These are phyloP conservation scores for Pleurotus salmoneostramineus DNA, from an alignment of 768 basidiomycete genomes.

Conservation along the genomic window DNA sequence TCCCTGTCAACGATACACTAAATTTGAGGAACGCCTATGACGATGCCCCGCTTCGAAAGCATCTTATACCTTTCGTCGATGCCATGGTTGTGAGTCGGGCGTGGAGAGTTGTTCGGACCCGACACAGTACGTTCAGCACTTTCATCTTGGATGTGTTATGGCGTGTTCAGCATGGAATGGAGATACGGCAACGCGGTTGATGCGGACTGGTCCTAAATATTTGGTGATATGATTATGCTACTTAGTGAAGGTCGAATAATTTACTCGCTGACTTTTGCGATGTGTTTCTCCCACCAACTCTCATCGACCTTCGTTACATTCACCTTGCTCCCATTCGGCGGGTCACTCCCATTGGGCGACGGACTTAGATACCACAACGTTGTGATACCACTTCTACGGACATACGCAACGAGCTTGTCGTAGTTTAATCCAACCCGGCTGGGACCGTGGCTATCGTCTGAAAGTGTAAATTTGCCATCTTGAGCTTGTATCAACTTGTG, in stretches of 20 bases:
- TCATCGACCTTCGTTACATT: conserved; percentile 41
- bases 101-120: conserved; percentile 59
- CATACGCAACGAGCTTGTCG: conserved; percentile 56
- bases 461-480: conserved; percentile 78
- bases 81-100: conserved; percentile 65
- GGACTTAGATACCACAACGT: conserved; percentile 63
- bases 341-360: conserved; percentile 32
- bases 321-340: conserved; percentile 32
- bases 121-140: conserved; percentile 71
- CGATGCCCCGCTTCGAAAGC: conserved; percentile 37
- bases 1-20: conserved; percentile 1
- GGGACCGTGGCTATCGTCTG: conserved; percentile 95
- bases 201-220: not conserved
- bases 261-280: not conserved
- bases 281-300: conserved; percentile 50
- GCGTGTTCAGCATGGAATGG: conserved; percentile 49
- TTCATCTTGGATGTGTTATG: conserved; percentile 69
- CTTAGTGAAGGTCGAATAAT: not conserved
- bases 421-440: conserved; percentile 89
- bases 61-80: conserved; percentile 64
- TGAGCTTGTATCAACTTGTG: conserved; percentile 62
- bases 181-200: conserved; percentile 47
- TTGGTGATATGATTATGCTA: not conserved
- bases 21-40: conserved; percentile 42
- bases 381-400: conserved; percentile 51